These are phyloP conservation scores for Pythium scleroteichum DNA, from an alignment of 352 stramenopile species.

Conservation along the genomic window DNA sequence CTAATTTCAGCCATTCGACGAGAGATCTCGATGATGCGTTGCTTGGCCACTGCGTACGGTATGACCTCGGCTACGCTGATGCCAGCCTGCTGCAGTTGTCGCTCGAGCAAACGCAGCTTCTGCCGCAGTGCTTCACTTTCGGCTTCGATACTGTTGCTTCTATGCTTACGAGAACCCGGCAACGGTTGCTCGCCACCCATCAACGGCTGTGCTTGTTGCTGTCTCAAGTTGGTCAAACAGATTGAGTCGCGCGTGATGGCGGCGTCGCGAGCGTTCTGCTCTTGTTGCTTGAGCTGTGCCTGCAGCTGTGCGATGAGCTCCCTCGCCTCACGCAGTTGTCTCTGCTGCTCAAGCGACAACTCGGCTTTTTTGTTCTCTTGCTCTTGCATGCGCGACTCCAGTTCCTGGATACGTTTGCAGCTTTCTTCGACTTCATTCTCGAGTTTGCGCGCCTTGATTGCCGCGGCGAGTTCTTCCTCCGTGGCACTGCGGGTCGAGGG, in stretches of 20 bases:
- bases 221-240: conserved; percentile 47
- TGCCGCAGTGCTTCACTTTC: conserved; percentile 60
- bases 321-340: conserved; percentile 55
- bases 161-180: not conserved
- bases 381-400: conserved; percentile 55
- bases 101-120: conserved; percentile 71
- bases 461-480: conserved; percentile 67
- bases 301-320: conserved; percentile 57
- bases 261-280: conserved; percentile 51
- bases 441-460: conserved; percentile 52
- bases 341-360: conserved; percentile 60
- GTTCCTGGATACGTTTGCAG: conserved; percentile 51
- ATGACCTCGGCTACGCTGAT: conserved; percentile 89
- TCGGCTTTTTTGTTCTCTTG: conserved; percentile 60
- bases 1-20: conserved; percentile 83
- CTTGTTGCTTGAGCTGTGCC: conserved; percentile 56
- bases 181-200: not conserved
- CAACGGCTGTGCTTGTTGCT: conserved; percentile 3
- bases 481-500: conserved; percentile 25
- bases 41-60: conserved; percentile 81
- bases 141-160: conserved; percentile 31
- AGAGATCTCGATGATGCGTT: conserved; percentile 78
- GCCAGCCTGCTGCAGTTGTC: conserved; percentile 70
- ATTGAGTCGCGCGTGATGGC: conserved; percentile 57
- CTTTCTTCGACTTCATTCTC: conserved; percentile 75